Conservation (phyloP, 805 yeast genomes). For the Ogataea paraovalis region DNA sequence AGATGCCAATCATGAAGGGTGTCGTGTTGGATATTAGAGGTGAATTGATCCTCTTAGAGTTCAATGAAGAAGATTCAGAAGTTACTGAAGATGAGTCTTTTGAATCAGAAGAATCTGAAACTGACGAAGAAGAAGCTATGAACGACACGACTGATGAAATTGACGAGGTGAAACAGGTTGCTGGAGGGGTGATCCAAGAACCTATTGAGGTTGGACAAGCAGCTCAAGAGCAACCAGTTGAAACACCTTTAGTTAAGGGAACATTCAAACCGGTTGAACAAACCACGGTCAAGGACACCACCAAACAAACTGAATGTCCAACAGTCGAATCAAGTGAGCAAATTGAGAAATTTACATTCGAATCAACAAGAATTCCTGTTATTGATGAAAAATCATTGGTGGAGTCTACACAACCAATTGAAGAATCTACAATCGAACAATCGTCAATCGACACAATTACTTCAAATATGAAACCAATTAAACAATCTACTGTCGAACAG, state of each 20-base stretch:
- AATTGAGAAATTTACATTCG: background rate
- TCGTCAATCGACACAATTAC: background rate
- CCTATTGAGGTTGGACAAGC: too few relatives aligned
- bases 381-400: too few relatives aligned
- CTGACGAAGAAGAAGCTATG: background rate
- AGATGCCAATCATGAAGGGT: conserved; percentile 59
- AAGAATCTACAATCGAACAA: background rate
- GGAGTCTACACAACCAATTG: too few relatives aligned
- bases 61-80: conserved; percentile 10
- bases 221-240: too few relatives aligned
- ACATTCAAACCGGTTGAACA: too few relatives aligned
- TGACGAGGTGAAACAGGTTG: too few relatives aligned
- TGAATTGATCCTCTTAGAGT: conserved; percentile 34
- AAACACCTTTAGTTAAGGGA: too few relatives aligned
- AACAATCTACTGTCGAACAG: background rate
- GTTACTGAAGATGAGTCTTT: conserved; percentile 8
- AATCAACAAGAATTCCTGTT: too few relatives aligned
- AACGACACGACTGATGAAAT: background rate
- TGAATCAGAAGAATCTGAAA: background rate
- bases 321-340: background rate
- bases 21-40: conserved; percentile 69
- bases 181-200: too few relatives aligned
- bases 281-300: too few relatives aligned
- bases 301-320: background rate
- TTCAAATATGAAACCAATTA: background rate